Conservation (phyloP, 768 basidiomycete genomes). For the Phylloporus sp. region DNA sequence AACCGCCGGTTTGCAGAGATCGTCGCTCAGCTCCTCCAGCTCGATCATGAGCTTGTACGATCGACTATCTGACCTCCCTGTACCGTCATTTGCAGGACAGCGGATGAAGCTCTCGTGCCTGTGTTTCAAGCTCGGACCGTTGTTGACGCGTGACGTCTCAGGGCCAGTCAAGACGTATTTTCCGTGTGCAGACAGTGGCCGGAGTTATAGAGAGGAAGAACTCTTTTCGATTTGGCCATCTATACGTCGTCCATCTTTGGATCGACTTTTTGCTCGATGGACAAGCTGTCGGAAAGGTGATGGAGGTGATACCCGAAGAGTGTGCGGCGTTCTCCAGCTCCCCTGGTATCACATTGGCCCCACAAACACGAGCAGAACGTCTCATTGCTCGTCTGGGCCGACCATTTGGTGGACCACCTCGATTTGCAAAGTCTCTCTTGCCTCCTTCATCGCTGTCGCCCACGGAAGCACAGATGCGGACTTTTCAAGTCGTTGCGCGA, state of each 20-base stretch:
- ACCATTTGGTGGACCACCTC: background rate
- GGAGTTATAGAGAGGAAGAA: conserved; percentile 6
- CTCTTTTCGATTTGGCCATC: background rate
- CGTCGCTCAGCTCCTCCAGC: background rate
- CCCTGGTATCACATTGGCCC: no score
- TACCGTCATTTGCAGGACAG: background rate
- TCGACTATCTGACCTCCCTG: background rate
- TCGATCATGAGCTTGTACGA: background rate
- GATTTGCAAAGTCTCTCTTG: no score
- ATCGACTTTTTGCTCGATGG: background rate
- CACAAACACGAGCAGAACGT: no score
- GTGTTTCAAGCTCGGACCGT: background rate
- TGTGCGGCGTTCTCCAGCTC: no score
- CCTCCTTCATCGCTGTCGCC: no score
- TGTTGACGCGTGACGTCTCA: background rate
- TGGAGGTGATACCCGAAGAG: background rate
- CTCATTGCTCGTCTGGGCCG: background rate
- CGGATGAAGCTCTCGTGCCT: conserved; percentile 9
- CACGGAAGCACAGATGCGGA: no score
- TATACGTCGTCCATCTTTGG: background rate
- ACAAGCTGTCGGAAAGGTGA: background rate
- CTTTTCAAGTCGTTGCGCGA: no score
- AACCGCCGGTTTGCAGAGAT: background rate
- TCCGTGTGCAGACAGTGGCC: background rate
- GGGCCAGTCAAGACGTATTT: background rate